Conservation (phyloP, 2,329 filamentous ascomycete species). For the Elsinoe arachidis region DNA sequence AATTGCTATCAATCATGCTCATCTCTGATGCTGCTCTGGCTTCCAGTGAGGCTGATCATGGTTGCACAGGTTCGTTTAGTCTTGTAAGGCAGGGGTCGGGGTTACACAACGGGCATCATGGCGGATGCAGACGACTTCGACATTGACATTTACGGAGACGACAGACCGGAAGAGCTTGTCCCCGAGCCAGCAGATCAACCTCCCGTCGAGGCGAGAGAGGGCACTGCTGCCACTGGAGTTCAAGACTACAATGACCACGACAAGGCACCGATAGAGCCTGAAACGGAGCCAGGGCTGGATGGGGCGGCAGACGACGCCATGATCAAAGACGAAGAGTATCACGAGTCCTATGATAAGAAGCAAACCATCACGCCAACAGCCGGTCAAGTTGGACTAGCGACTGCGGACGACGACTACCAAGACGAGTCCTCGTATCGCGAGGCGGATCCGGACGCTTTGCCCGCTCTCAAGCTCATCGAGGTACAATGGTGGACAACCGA, state of each 20-base stretch:
- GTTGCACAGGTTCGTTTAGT: neutral
- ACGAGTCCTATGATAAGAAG: slow-evolving; percentile 19
- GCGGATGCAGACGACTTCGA: slow-evolving; percentile 62
- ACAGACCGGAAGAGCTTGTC: slow-evolving; percentile 27
- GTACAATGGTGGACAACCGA: slow-evolving; percentile 96
- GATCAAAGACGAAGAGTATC: slow-evolving; percentile 15
- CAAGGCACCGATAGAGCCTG: slow-evolving; percentile 20
- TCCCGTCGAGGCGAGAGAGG: slow-evolving; percentile 14
- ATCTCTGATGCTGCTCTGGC: neutral
- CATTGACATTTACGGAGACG: slow-evolving; percentile 62
- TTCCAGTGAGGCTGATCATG: neutral
- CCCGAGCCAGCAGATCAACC: slow-evolving; percentile 11
- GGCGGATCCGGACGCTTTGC: slow-evolving; percentile 51
- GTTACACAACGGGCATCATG: slow-evolving; percentile 12
- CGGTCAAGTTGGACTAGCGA: neutral
- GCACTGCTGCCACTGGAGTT: slow-evolving; percentile 23
- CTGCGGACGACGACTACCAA: slow-evolving; percentile 34
- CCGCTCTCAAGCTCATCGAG: slow-evolving; percentile 77
- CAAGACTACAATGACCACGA: slow-evolving; percentile 21
- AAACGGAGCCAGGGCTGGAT: slow-evolving; percentile 14
- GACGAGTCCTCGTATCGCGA: slow-evolving; percentile 39
- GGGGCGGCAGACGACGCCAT: neutral
- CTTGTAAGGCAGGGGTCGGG: neutral
- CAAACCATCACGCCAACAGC: slow-evolving; percentile 21
- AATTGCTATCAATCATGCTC: neutral